Evolutionary conservation across 768 basidiomycete genomes (phyloP), one percentile per base, ranked within the genome.

Genomic region (Suillus occidentalis): DNA sequence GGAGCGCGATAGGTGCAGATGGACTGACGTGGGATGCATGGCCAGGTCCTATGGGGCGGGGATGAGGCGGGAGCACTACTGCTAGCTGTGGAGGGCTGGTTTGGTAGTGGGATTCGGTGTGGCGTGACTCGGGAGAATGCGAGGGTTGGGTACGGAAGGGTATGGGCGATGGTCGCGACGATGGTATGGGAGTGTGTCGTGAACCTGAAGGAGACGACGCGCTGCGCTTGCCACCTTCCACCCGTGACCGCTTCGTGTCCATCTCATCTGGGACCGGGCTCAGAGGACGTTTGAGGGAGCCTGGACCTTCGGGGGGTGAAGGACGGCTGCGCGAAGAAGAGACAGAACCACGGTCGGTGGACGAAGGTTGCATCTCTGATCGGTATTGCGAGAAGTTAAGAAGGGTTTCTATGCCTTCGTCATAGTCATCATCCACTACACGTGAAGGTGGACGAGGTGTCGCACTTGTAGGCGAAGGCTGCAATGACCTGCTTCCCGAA

Each of bases 341-440:
- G 4, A 89, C 81, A 3, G 89, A 90, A 62, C 86, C 86, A 45
- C 89, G 86, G 71, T 89, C 22, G 68, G 64, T 28, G 70, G 39
- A 68, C 47, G 77, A 72, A 18, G 70, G 63, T 7, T 73, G 55
- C 31, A 66, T 69, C 60, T 74, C 81, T 28, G 70, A 73, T 37
- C 82, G 76, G 68, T 76, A 78, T 67, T 69, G 89, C 77, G 64
- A 76, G 6, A 97, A 81, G 2, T 84, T 87, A 76, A 97, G 92
- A 40, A 97, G 79, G 0, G 92, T 87, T 69, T 94, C 94, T 5
- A 88, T 91, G 31, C 90, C 92, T 75, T 95, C 95, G 70, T 99
- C 95, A 69, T 97, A 97, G 70, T 97, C 92, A 69, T 99, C 95
- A 71, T 97, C 94, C 20, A 96, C 84, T 2, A 85, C 78, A 8